These are phyloP conservation scores for Stephania japonica DNA, from an alignment of 164 flowering plant genomes.

Conservation along the genomic window DNA sequence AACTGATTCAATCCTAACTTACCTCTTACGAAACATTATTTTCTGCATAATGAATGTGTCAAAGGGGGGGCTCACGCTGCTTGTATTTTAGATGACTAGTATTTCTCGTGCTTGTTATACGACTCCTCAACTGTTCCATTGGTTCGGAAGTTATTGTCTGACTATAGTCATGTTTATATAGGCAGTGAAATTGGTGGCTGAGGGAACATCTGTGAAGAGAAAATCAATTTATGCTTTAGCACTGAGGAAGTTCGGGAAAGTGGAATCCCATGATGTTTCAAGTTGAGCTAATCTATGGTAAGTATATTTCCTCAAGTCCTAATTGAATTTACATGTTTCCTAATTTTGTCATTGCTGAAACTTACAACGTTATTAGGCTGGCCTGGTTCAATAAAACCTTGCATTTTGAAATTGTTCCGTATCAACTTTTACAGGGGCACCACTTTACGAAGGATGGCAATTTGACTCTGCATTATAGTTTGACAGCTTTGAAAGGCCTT, in stretches of 20 bases:
- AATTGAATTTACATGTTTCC: background rate
- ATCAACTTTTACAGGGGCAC: background rate
- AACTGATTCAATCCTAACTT: too few relatives aligned
- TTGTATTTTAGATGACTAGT: background rate
- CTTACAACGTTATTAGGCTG: background rate
- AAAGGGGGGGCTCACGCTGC: background rate
- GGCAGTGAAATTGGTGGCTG: constrained; percentile 89
- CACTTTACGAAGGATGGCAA: background rate
- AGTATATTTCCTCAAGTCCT: background rate
- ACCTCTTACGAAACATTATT: background rate
- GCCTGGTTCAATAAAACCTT: background rate
- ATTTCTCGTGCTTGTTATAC: background rate
- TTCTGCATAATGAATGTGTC: background rate
- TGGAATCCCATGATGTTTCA: constrained; percentile 29
- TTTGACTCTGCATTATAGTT: background rate
- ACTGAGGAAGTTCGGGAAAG: constrained; percentile 58
- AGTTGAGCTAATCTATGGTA: constrained; percentile 9
- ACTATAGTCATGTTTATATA: constrained; percentile 20
- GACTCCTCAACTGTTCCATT: background rate
- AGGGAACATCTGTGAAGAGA: constrained; percentile 53
- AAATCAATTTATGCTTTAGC: constrained; percentile 72
- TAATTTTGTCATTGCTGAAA: too few relatives aligned
- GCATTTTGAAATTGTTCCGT: background rate
- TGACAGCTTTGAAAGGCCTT: background rate
- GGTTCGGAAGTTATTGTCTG: background rate